phyloP scores from a whole-genome alignment of 306 rosid genomes.

The Cucurbita ficifolia region DNA sequence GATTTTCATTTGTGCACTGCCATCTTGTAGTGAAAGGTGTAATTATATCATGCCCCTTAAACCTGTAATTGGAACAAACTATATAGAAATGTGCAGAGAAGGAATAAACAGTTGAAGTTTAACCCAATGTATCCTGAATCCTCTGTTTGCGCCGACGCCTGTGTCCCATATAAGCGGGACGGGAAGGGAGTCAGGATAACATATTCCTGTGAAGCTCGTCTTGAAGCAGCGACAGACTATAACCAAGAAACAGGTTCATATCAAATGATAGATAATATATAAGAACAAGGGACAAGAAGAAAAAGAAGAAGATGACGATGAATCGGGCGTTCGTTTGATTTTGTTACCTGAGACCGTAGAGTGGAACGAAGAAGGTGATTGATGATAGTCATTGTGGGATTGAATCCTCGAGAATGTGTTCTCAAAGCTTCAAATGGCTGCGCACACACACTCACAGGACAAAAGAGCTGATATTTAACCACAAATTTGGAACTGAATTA shows the following conservation, averaged over 20 bases:
- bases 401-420: no score
- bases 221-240: slow-evolving; percentile 10
- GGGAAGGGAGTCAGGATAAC: slow-evolving; percentile 21
- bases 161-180: slow-evolving; percentile 33
- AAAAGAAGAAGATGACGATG: no score
- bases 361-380: slow-evolving; percentile 27
- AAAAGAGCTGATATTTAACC: no score
- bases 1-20: slow-evolving; percentile 44
- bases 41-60: slow-evolving; percentile 76
- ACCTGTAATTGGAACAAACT: slow-evolving; percentile 27
- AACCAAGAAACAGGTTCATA: neutral
- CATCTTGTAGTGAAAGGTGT: slow-evolving; percentile 98
- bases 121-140: slow-evolving; percentile 31
- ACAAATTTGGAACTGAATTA: no score
- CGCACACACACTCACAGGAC: no score
- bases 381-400: slow-evolving; percentile 16
- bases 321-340: neutral
- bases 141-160: slow-evolving; percentile 36
- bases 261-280: no score
- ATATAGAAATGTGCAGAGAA: neutral
- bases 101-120: neutral
- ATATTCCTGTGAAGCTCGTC: slow-evolving; percentile 30
- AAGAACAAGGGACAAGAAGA: neutral
- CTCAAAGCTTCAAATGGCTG: no score
- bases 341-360: slow-evolving; percentile 25